A percentile compares a stretch with the other conserved stretches of the same genome.
These are phyloP conservation scores for Cyclotella sp. DNA, from an alignment of 108 stramenopile species.

Conservation along the genomic window DNA sequence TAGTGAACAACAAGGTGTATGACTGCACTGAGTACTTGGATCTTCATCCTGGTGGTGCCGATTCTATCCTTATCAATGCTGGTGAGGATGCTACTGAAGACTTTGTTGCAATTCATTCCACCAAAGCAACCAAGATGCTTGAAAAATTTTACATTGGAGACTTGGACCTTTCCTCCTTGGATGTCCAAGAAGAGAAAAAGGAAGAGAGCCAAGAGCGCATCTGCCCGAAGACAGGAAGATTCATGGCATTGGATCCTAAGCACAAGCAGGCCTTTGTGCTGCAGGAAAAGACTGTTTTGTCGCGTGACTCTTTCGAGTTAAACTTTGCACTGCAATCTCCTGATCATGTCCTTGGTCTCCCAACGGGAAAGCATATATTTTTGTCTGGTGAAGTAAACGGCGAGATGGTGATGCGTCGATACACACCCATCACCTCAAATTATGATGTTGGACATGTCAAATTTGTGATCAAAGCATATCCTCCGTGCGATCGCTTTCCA, in stretches of 20 bases:
- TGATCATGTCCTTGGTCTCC: slow-evolving; percentile 93
- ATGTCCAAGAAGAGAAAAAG: slow-evolving; percentile 47
- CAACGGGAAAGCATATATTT: slow-evolving; percentile 97
- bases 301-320: slow-evolving; percentile 92
- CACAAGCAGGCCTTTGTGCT: slow-evolving; percentile 87
- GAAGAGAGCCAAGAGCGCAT: slow-evolving; percentile 43
- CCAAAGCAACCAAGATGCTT: slow-evolving; percentile 93
- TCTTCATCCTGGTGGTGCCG: slow-evolving; percentile 94
- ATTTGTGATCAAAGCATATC: slow-evolving; percentile 97
- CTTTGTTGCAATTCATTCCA: slow-evolving; percentile 96
- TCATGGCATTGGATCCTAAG: slow-evolving; percentile 85
- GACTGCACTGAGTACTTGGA: slow-evolving; percentile 94
- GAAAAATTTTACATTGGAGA: slow-evolving; percentile 95
- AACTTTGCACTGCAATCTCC: slow-evolving; percentile 93
- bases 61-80: slow-evolving; percentile 94
- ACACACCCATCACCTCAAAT: slow-evolving; percentile 96
- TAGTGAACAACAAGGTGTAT: slow-evolving; percentile 92
- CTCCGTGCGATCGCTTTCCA: slow-evolving; percentile 88
- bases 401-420: slow-evolving; percentile 87
- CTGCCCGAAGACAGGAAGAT: slow-evolving; percentile 58
- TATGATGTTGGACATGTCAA: slow-evolving; percentile 94
- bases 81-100: slow-evolving; percentile 96
- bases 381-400: slow-evolving; percentile 83
- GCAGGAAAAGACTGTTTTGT: slow-evolving; percentile 88
- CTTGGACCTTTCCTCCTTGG: slow-evolving; percentile 58